Base-by-base conservation (phyloP, 2,329 filamentous ascomycete genomes). In the Dothistroma pini region DNA sequence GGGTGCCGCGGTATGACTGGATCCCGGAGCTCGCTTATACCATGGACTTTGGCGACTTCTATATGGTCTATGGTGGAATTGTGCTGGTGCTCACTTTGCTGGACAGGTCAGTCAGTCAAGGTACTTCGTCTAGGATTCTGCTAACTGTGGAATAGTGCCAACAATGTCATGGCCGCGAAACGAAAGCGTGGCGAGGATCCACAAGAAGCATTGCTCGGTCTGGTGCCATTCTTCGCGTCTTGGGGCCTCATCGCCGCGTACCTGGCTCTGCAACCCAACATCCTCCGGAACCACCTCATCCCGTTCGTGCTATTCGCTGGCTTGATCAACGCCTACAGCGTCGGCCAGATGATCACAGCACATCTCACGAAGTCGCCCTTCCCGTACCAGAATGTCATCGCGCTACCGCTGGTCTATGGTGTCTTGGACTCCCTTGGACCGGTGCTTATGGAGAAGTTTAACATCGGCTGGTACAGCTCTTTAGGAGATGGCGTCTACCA, bases 291-390 rank as follows among this genome's bases (percentile, higher is more conserved):
- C 72, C 91, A 97, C 74, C 82, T 97, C 9, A 85, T 99, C 19
- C 93, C 95, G 1, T 97, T 99, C 75, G 83, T 89, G 66, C 82
- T 97, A 74, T 97, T 95, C 74, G 89, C 89, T 48, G 93, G 93
- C 58, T 80, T 97, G 60, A 83, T 96, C 73, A 97, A 97, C 74
- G 93, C 95, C 63, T 97, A 97, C 80, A 66, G 65, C 47, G 93
- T 97, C 59, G 93, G 93, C 8, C 89, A 92, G 75, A 97, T 97
- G 81, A 97, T 97, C 77, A 91, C 91, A 48, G 93, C 93, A 0
- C 95, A 99, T 76, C 82, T 99, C 21, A 91, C 93, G 62, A 90
- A 93, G 77, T 84, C 90, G 48, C 83, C 84, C 12, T 99, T 97
- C 79, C 95, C 95, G 6, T 96, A 93, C 81, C 87, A 87, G 76